Conservation (phyloP, 805 yeast species). For the Cyberlindnera meyerae region DNA sequence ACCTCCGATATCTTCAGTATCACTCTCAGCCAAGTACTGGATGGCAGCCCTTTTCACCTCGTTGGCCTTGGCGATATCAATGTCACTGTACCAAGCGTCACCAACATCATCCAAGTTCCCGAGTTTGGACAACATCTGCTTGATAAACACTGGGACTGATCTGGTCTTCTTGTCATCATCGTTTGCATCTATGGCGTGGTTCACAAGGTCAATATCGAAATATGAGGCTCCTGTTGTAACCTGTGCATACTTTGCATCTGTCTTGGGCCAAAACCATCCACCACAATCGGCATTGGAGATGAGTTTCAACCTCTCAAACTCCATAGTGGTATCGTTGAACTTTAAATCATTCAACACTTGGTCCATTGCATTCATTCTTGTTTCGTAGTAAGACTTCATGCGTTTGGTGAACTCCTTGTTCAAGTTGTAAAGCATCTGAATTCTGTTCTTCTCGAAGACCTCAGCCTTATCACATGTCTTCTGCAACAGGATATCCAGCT, state of each 20-base stretch:
- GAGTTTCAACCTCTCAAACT: slow-evolving; percentile 10
- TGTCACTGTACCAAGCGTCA: slow-evolving; percentile 12
- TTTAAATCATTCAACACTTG: not conserved
- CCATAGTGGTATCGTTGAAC: slow-evolving; percentile 5
- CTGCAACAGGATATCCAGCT: slow-evolving; percentile 13
- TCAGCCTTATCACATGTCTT: slow-evolving; percentile 12
- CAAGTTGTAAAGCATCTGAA: slow-evolving; percentile 11
- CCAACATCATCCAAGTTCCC: slow-evolving; percentile 7
- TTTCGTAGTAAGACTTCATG: slow-evolving; percentile 6
- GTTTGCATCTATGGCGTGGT: slow-evolving; percentile 6
- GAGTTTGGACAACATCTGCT: slow-evolving; percentile 6
- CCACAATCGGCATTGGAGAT: not conserved
- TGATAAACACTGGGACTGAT: slow-evolving; percentile 20
- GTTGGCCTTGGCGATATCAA: slow-evolving; percentile 18
- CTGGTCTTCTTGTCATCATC: slow-evolving; percentile 10
- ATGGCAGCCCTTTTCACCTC: slow-evolving; percentile 9
- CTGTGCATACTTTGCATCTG: slow-evolving; percentile 12
- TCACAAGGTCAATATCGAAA: slow-evolving; percentile 23
- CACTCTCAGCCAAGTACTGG: not conserved
- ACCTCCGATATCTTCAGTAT: not conserved
- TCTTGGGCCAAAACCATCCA: slow-evolving; percentile 28
- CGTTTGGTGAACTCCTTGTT: slow-evolving; percentile 11
- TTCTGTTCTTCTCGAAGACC: slow-evolving; percentile 16
- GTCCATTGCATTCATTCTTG: slow-evolving; percentile 3
- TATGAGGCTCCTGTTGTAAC: slow-evolving; percentile 5